These are phyloP conservation scores for Pseudogymnoascus sp. DNA, from an alignment of 2,329 filamentous ascomycete genomes.

Conservation along the genomic window DNA sequence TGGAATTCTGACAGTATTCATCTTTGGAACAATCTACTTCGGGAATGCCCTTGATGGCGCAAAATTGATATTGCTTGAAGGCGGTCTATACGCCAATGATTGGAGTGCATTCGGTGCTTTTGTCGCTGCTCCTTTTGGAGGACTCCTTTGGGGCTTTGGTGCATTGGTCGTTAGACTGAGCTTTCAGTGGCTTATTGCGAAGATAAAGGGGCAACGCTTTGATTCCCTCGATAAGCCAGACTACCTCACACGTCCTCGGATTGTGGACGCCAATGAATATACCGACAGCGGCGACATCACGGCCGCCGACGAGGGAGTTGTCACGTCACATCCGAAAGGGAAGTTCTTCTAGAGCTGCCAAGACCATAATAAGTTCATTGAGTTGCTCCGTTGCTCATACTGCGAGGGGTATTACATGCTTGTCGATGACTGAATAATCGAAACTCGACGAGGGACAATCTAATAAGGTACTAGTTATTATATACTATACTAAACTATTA, in stretches of 20 bases:
- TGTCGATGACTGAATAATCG: neutral
- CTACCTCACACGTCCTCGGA: conserved; percentile 19
- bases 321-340: conserved; percentile 28
- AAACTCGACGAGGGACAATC: neutral
- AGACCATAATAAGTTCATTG: neutral
- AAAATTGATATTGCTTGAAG: conserved; percentile 63
- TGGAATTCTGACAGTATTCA: conserved; percentile 71
- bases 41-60: conserved; percentile 57
- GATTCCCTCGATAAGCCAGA: conserved; percentile 57
- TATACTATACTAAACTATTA: neutral
- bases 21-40: conserved; percentile 76
- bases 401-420: neutral
- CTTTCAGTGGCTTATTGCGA: conserved; percentile 53
- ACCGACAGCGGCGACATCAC: conserved; percentile 22
- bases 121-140: conserved; percentile 70
- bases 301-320: conserved; percentile 20
- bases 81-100: conserved; percentile 68
- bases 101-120: conserved; percentile 83
- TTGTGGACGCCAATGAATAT: conserved; percentile 28
- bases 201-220: conserved; percentile 54
- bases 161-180: conserved; percentile 56
- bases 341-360: conserved; percentile 27
- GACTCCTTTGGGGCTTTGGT: conserved; percentile 62
- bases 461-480: neutral
- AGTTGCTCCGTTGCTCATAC: neutral